phyloP scores from a whole-genome alignment of 768 basidiomycete species.

The Boletus edulis region DNA sequence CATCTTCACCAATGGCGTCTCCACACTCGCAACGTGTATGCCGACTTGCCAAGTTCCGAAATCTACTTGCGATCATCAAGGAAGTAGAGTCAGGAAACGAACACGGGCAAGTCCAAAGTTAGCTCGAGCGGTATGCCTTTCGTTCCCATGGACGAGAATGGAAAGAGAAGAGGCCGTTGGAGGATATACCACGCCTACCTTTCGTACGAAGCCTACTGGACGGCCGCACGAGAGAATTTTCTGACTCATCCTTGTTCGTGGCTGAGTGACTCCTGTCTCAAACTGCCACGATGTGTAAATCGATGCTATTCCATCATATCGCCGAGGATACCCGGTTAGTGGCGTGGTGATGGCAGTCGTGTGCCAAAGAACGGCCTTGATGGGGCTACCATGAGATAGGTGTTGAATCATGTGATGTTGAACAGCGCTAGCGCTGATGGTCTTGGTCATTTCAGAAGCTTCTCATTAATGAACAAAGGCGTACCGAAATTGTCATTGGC shows the following conservation, averaged over 20 bases:
- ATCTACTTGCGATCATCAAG: slow-evolving; percentile 17
- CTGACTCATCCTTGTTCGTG: not conserved
- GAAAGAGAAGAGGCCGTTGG: not conserved
- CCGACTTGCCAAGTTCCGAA: not conserved
- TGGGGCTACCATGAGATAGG: slow-evolving; percentile 1
- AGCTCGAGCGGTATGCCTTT: not conserved
- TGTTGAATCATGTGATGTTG: not conserved
- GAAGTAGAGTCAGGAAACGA: not conserved
- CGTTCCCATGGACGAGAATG: not conserved
- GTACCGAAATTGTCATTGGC: not conserved
- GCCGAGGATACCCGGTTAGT: too few species aligned
- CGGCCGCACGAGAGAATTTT: not conserved
- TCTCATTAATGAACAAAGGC: not conserved
- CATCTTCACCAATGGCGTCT: not conserved
- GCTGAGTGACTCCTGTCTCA: not conserved
- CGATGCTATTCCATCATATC: not conserved
- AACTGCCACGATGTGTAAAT: not conserved
- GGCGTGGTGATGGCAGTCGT: not conserved
- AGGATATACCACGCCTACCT: not conserved
- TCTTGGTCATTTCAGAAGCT: not conserved
- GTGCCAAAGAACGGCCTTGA: not conserved
- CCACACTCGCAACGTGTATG: not conserved
- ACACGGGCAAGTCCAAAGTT: not conserved
- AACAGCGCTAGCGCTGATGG: not conserved
- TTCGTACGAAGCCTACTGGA: not conserved